A percentile compares a stretch with the other conserved stretches of the same genome.
phyloP scores from a whole-genome alignment of 139 green algal species.

The Asterochloris erici region DNA sequence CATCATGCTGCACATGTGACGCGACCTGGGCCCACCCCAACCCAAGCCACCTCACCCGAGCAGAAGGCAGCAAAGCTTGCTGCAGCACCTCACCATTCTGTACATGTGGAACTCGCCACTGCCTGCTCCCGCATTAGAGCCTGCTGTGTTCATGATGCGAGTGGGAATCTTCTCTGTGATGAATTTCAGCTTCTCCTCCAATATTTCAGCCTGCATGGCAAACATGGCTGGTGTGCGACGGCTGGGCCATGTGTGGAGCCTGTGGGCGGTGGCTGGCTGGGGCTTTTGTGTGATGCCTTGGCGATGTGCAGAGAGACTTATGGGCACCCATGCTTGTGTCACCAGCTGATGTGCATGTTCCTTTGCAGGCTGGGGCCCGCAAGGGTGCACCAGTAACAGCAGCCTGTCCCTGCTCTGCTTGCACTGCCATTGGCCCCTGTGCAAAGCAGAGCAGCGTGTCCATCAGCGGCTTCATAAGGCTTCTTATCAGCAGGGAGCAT shows the following conservation, averaged over 20 bases:
- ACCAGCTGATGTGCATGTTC: too few relatives aligned
- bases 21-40: background rate
- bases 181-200: constrained; percentile 79
- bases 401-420: too few relatives aligned
- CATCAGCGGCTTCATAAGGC: too few relatives aligned
- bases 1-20: background rate
- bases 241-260: background rate
- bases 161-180: constrained; percentile 80
- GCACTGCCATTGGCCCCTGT: too few relatives aligned
- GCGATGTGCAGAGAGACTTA: too few relatives aligned
- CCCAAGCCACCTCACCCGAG: background rate
- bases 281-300: too few relatives aligned
- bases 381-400: too few relatives aligned
- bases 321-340: too few relatives aligned
- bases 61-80: background rate
- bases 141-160: constrained; percentile 69
- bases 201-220: constrained; percentile 60
- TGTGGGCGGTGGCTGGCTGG: background rate
- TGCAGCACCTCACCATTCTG: constrained; percentile 39
- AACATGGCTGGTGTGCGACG: background rate
- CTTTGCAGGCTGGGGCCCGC: too few relatives aligned
- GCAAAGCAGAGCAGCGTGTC: too few relatives aligned
- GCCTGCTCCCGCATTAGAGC: constrained; percentile 80
- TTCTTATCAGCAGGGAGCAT: too few relatives aligned
- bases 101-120: constrained; percentile 91